A percentile compares a stretch with the other conserved stretches of the same genome.
Evolutionary conservation across 2,329 filamentous ascomycete species (phyloP).

Genomic region (Talaromyces sp.): DNA sequence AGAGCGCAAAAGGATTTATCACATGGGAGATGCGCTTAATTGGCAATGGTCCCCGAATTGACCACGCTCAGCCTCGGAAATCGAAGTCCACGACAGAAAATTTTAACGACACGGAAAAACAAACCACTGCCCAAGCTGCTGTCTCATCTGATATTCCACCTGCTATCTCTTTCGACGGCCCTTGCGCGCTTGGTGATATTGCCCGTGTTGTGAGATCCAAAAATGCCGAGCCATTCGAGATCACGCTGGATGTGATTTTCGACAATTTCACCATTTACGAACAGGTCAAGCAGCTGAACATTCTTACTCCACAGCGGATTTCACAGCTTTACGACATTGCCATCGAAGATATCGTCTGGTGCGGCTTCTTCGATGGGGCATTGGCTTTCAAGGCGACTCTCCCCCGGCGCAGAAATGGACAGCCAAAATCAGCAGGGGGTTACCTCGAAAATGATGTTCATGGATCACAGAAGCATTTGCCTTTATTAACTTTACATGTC

Average conservation of each 20-base stretch:
- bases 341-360: neutral
- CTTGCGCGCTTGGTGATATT: neutral
- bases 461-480: slow-evolving; percentile 3
- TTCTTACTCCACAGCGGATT: neutral
- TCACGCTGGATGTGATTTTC: slow-evolving; percentile 4
- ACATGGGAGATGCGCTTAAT: no score
- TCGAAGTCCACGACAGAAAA: no score
- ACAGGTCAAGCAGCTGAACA: slow-evolving; percentile 1
- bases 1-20: no score
- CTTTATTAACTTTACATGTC: neutral
- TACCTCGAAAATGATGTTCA: slow-evolving; percentile 1
- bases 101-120: no score
- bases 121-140: no score
- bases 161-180: no score
- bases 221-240: slow-evolving; percentile 2
- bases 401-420: neutral
- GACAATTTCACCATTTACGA: neutral
- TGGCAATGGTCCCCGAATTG: no score
- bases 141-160: no score
- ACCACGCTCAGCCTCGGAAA: no score
- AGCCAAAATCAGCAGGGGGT: neutral
- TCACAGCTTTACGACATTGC: neutral
- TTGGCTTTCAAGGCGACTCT: slow-evolving; percentile 4
- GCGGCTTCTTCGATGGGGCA: slow-evolving; percentile 1
- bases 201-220: slow-evolving; percentile 1